Evolutionary conservation across 192 early-diverging fungal genomes (phyloP).

Genomic region (Backusella westeae): DNA sequence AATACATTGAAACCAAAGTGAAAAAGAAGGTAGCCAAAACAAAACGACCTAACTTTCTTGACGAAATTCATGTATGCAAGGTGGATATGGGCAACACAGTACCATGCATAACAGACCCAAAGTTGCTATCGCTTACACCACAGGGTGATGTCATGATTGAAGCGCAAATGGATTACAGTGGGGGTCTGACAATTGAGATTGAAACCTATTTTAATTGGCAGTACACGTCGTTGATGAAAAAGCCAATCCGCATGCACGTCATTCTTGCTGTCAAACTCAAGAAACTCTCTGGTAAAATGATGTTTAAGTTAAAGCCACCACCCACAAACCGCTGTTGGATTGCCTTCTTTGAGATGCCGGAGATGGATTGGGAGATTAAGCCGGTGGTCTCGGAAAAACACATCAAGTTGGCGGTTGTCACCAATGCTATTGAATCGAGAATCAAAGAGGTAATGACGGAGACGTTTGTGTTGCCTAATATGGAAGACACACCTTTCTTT

Average conservation of each 20-base stretch:
- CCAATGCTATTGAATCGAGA: conserved; percentile 80
- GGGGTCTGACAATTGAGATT: conserved; percentile 77
- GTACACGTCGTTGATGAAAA: conserved; percentile 41
- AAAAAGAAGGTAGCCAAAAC: conserved; percentile 65
- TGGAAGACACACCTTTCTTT: conserved; percentile 89
- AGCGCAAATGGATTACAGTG: conserved; percentile 76
- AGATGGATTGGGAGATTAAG: conserved; percentile 69
- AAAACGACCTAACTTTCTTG: conserved; percentile 68
- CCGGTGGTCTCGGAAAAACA: conserved; percentile 84
- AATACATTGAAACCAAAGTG: conserved; percentile 63
- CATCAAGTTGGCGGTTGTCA: conserved; percentile 70
- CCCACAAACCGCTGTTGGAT: conserved; percentile 87
- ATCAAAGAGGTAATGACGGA: conserved; percentile 80
- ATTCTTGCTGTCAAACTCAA: conserved; percentile 76
- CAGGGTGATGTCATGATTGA: conserved; percentile 76
- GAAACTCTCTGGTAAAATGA: conserved; percentile 70
- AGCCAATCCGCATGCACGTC: conserved; percentile 69
- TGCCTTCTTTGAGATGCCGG: conserved; percentile 80
- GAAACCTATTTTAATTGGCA: conserved; percentile 52
- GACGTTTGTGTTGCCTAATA: conserved; percentile 83
- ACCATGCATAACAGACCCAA: conserved; percentile 78
- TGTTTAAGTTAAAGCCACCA: conserved; percentile 76
- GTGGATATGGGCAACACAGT: conserved; percentile 76
- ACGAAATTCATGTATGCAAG: conserved; percentile 78
- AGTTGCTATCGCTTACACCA: conserved; percentile 59